Conservation (phyloP, 345 rosid species). For the Melaleuca alternifolia region DNA sequence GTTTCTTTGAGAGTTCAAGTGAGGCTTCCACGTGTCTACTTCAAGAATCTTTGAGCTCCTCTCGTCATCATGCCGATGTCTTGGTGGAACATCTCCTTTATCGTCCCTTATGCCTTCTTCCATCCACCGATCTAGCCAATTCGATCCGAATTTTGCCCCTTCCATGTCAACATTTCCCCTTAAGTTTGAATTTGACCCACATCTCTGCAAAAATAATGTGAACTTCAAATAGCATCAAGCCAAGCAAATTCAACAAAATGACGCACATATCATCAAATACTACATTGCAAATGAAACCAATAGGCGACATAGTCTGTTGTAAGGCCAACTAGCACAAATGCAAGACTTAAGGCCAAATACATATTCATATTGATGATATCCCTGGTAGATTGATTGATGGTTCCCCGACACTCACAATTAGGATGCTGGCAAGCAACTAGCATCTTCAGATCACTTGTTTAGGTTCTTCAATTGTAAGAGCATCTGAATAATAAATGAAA, state of each 20-base stretch:
- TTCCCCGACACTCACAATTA: not conserved
- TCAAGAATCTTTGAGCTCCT: conserved; percentile 77
- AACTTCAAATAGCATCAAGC: not conserved
- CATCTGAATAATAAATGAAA: not conserved
- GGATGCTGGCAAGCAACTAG: not conserved
- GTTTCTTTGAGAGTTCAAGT: conserved; percentile 19
- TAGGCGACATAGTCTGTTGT: not conserved
- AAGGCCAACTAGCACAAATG: not conserved
- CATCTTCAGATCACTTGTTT: not conserved
- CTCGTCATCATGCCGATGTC: conserved; percentile 36
- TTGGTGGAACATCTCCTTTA: conserved; percentile 5
- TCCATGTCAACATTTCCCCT: conserved; percentile 23
- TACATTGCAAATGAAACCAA: not conserved
- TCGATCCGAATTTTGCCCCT: conserved; percentile 28
- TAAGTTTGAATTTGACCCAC: conserved; percentile 33
- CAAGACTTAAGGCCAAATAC: not conserved
- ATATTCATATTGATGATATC: not conserved
- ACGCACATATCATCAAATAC: not conserved
- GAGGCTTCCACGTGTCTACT: conserved; percentile 96
- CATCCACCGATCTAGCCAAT: conserved; percentile 80
- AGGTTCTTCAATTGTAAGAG: not conserved
- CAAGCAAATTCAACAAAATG: not conserved
- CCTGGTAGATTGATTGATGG: not conserved
- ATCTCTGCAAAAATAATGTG: conserved; percentile 25
- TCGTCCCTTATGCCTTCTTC: conserved; percentile 46